Evolutionary conservation across 352 stramenopile genomes (phyloP).

Genomic region (Phytophthora pluvialis): DNA sequence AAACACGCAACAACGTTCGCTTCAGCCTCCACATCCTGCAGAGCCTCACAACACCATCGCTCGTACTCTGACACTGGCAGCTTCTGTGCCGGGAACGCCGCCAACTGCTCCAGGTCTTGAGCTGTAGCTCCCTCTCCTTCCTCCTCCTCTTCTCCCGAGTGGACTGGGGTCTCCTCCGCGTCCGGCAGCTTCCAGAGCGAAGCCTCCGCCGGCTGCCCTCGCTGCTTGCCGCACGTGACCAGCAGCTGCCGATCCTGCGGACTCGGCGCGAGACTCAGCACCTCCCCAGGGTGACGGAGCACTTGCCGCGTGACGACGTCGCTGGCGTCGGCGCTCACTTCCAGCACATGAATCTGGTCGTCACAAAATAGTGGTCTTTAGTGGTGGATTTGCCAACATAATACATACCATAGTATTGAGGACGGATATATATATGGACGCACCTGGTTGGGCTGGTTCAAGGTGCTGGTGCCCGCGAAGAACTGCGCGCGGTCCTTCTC

Average conservation of each 20-base stretch:
- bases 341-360: constrained; percentile 62
- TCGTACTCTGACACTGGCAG: constrained; percentile 52
- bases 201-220: constrained; percentile 40
- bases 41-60: not conserved
- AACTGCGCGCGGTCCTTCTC: constrained; percentile 74
- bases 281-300: constrained; percentile 54
- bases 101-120: constrained; percentile 45
- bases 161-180: constrained; percentile 5
- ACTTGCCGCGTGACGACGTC: constrained; percentile 45
- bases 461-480: constrained; percentile 65
- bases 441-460: constrained; percentile 76
- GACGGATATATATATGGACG: not conserved
- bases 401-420: not conserved
- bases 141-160: constrained; percentile 13
- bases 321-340: constrained; percentile 54
- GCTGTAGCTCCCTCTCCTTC: not conserved
- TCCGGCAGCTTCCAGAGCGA: constrained; percentile 59
- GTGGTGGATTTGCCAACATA: not conserved
- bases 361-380: constrained; percentile 19
- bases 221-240: constrained; percentile 58
- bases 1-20: too few relatives aligned
- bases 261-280: constrained; percentile 59
- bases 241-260: constrained; percentile 56
- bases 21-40: not conserved
- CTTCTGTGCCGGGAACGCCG: constrained; percentile 50